Percentiles rank a stretch among this genome's conserved stretches.
These are phyloP conservation scores for Pulveroboletus frians DNA, from an alignment of 768 basidiomycete genomes.

Conservation along the genomic window DNA sequence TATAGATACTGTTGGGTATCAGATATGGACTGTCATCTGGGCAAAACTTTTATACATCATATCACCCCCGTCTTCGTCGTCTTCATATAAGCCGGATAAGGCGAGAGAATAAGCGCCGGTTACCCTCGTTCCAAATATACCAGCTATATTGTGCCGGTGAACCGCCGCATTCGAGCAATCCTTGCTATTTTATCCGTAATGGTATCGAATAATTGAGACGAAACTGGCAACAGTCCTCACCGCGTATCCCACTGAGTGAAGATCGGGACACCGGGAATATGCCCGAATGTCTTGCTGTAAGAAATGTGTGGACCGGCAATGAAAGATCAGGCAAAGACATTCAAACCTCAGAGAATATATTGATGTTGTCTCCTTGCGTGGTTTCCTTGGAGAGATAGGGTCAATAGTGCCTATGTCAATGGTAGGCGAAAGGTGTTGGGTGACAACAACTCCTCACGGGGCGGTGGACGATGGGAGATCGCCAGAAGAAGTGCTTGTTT, in stretches of 20 bases:
- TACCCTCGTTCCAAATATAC: constrained; percentile 17
- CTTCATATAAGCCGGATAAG: constrained; percentile 18
- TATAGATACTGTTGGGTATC: constrained; percentile 22
- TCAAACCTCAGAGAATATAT: background rate
- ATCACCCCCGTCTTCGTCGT: constrained; percentile 25
- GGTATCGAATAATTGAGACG: background rate
- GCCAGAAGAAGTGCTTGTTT: background rate
- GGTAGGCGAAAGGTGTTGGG: background rate
- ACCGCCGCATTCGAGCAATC: constrained; percentile 15
- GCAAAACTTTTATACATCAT: constrained; percentile 16
- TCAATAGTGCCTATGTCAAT: too few species aligned
- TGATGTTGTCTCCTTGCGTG: too few species aligned
- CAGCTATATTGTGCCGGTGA: constrained; percentile 11
- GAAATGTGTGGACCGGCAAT: background rate
- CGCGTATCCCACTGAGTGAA: constrained; percentile 19
- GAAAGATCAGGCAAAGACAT: background rate
- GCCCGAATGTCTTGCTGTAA: constrained; percentile 20
- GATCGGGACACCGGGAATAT: constrained; percentile 20
- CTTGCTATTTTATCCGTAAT: background rate
- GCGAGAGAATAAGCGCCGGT: constrained; percentile 17
- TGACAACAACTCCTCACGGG: background rate
- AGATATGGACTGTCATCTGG: background rate
- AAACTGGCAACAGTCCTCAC: constrained; percentile 7
- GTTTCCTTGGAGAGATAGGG: too few species aligned
- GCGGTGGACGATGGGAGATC: background rate